phyloP scores from a whole-genome alignment of 2,329 filamentous ascomycete genomes.

The Penicillium sp. region DNA sequence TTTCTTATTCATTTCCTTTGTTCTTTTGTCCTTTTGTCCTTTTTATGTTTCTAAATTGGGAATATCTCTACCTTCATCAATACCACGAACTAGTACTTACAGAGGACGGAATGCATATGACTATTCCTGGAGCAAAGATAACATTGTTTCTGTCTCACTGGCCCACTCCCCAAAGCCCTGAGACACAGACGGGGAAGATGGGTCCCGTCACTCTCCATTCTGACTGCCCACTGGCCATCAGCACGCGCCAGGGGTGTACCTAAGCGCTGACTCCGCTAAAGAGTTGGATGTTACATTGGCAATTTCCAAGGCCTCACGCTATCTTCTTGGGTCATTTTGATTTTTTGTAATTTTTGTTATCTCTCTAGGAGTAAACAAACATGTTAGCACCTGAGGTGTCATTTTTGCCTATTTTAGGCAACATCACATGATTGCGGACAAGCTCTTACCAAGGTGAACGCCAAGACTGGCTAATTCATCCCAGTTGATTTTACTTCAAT shows the following conservation, averaged over 20 bases:
- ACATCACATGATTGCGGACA: neutral
- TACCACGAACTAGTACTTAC: neutral
- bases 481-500: too few relatives aligned
- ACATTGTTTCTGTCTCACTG: neutral
- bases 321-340: too few relatives aligned
- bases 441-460: neutral
- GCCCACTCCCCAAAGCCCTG: neutral
- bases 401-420: neutral
- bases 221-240: neutral
- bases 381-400: neutral
- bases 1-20: too few relatives aligned
- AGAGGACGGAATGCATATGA: too few relatives aligned
- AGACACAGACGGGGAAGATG: neutral
- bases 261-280: neutral
- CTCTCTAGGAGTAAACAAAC: neutral
- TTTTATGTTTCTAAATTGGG: neutral
- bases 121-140: neutral
- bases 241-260: constrained; percentile 2
- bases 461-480: neutral
- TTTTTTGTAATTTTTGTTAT: neutral
- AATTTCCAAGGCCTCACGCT: neutral
- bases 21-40: neutral
- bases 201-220: neutral
- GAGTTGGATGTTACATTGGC: neutral
- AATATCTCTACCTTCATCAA: neutral